Conservation (phyloP, 176 grass and related monocot species). For the Oryza meyeriana region DNA sequence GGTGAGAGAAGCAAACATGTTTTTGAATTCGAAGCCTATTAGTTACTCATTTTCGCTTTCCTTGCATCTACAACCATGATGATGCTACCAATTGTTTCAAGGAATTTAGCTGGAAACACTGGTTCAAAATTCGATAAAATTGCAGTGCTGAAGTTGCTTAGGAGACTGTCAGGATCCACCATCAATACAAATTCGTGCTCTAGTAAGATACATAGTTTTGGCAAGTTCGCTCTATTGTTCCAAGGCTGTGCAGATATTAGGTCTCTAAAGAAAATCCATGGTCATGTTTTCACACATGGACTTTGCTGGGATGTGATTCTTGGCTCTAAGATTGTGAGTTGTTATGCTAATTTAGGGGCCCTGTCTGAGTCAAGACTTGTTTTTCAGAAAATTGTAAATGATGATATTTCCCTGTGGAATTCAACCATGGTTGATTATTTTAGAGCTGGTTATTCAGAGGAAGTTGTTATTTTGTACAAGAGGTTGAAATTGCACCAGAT, state of each 20-base stretch:
- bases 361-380: constrained; percentile 39
- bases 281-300: constrained; percentile 35
- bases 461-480: constrained; percentile 48
- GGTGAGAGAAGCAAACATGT: neutral
- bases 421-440: constrained; percentile 56
- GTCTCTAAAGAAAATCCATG: constrained; percentile 52
- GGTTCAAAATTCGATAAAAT: neutral
- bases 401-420: constrained; percentile 48
- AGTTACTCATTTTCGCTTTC: neutral
- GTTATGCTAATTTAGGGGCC: constrained; percentile 42
- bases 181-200: neutral
- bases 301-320: constrained; percentile 34
- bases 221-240: constrained; percentile 25
- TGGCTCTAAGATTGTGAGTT: constrained; percentile 42
- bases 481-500: constrained; percentile 30
- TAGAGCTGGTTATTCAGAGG: constrained; percentile 45
- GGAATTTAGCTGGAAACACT: neutral
- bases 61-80: neutral
- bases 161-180: constrained; percentile 8
- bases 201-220: neutral
- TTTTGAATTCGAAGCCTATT: neutral
- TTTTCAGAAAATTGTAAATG: constrained; percentile 37
- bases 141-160: neutral
- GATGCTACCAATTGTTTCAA: neutral
- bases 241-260: constrained; percentile 32